A percentile compares a stretch with the other conserved stretches of the same genome.
phyloP scores from a whole-genome alignment of 2,329 filamentous ascomycete species.

The Alternaria sp. region DNA sequence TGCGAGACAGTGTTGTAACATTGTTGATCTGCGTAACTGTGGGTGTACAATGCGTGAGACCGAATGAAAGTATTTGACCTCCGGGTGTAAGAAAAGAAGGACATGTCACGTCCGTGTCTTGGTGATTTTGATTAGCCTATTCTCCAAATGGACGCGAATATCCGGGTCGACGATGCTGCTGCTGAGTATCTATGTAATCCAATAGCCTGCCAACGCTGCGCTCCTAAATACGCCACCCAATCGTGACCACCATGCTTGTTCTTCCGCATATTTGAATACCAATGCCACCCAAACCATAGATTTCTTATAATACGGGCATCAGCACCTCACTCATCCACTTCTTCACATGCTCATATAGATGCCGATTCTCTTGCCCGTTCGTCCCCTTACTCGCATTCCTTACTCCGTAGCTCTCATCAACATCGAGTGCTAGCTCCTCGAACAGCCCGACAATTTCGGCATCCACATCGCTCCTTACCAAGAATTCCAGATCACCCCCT shows the following conservation, averaged over 20 bases:
- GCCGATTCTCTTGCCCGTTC: constrained; percentile 19
- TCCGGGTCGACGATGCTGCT: background rate
- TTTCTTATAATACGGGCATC: constrained; percentile 34
- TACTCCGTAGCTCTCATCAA: constrained; percentile 29
- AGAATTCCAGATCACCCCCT: constrained; percentile 27
- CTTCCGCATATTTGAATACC: background rate
- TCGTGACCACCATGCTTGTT: background rate
- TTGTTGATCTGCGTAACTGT: background rate
- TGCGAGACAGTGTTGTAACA: constrained; percentile 3
- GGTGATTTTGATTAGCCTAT: background rate
- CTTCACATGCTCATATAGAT: constrained; percentile 16
- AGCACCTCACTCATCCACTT: constrained; percentile 37
- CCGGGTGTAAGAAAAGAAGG: background rate
- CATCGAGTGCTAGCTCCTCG: constrained; percentile 30
- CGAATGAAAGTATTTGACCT: background rate
- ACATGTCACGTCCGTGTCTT: background rate
- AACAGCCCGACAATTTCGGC: constrained; percentile 34
- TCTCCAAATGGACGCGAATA: background rate
- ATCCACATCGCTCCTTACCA: constrained; percentile 30
- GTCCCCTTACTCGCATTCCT: constrained; percentile 15
- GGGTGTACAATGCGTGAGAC: background rate
- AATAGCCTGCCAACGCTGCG: background rate
- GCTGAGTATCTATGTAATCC: background rate
- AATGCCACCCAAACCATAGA: background rate
- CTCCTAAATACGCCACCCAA: background rate